phyloP scores from a whole-genome alignment of 805 yeast genomes.

The Starmera amethionina region DNA sequence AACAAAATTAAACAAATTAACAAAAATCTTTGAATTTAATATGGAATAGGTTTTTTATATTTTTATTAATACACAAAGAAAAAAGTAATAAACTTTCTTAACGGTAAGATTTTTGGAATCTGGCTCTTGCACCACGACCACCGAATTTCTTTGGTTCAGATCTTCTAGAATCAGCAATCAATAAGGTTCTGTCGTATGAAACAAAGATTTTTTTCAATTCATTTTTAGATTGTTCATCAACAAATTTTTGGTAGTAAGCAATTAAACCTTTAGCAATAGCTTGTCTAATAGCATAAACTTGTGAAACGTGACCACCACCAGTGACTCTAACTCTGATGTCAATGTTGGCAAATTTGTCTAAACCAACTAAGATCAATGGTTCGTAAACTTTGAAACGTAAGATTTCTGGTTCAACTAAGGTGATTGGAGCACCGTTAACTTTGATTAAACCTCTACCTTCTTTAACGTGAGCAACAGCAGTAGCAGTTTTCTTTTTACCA shows the following conservation, averaged over 20 bases:
- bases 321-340: conserved; percentile 99
- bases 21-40: too few species aligned
- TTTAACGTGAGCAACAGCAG: conserved; percentile 99
- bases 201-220: conserved; percentile 98
- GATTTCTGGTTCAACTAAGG: conserved; percentile 98
- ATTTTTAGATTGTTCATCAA: conserved; percentile 99
- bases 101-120: conserved; percentile 99
- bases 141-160: conserved; percentile 99
- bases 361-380: conserved; percentile 96
- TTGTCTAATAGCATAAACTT: conserved; percentile 99
- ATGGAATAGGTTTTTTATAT: too few species aligned
- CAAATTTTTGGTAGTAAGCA: conserved; percentile 99
- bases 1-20: too few species aligned
- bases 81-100: conserved; percentile 27
- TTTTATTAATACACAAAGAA: conserved; percentile 3
- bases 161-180: conserved; percentile 99
- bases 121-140: conserved; percentile 99
- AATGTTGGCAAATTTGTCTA: conserved; percentile 96
- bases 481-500: conserved; percentile 99
- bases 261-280: conserved; percentile 99
- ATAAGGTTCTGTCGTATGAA: conserved; percentile 97
- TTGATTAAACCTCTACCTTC: conserved; percentile 99
- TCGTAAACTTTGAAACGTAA: conserved; percentile 99
- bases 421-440: conserved; percentile 99
- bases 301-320: conserved; percentile 99